Percentiles rank a stretch among this genome's conserved stretches.
Conservation (phyloP, 352 stramenopile genomes). For the Pythium monospermum region DNA sequence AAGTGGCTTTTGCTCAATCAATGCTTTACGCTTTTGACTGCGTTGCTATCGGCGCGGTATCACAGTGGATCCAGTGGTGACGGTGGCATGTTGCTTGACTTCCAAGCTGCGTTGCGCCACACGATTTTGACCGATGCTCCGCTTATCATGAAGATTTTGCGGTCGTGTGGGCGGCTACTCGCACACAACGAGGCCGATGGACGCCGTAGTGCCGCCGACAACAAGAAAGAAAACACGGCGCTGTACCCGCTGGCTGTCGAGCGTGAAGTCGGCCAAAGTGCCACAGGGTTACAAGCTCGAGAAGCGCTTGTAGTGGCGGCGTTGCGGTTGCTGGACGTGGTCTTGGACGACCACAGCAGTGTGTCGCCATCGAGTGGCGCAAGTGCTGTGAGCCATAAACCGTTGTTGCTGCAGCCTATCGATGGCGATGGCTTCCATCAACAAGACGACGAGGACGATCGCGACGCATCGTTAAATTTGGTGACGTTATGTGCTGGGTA, state of each 20-base stretch:
- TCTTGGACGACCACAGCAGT: constrained; percentile 20
- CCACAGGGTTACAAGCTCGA: constrained; percentile 12
- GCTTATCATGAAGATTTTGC: constrained; percentile 58
- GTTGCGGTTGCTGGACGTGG: constrained; percentile 38
- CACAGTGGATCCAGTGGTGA: constrained; percentile 27
- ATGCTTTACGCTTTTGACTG: constrained; percentile 49
- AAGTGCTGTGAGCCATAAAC: not conserved
- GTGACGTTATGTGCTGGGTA: constrained; percentile 51
- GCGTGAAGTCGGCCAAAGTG: constrained; percentile 20
- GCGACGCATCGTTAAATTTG: constrained; percentile 43
- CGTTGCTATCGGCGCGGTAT: constrained; percentile 39
- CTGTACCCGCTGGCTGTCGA: constrained; percentile 36
- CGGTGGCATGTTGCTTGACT: constrained; percentile 38
- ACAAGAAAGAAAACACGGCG: not conserved
- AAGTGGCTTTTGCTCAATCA: constrained; percentile 45
- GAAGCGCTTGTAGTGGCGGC: constrained; percentile 43
- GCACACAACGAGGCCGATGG: constrained; percentile 18
- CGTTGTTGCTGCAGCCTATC: constrained; percentile 41
- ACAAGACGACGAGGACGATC: no score
- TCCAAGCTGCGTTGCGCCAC: constrained; percentile 41
- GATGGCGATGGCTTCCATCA: constrained; percentile 34
- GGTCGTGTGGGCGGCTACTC: constrained; percentile 12
- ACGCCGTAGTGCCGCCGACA: constrained; percentile 1
- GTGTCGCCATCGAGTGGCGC: no score
- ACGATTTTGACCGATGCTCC: constrained; percentile 45